phyloP scores from a whole-genome alignment of 345 rosid species.

The Camelina sativa region DNA sequence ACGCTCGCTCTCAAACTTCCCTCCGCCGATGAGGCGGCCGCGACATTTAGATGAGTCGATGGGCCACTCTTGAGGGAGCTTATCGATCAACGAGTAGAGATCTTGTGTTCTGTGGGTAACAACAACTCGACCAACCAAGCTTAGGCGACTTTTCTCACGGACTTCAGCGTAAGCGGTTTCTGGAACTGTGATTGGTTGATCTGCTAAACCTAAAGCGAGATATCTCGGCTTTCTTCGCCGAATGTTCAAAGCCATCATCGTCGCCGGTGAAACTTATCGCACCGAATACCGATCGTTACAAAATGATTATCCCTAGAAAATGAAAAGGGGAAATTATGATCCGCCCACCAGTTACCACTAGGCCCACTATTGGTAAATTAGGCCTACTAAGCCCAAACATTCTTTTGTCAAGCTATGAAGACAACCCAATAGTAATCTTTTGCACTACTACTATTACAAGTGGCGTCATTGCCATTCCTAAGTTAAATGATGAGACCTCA shows the following conservation, averaged over 20 bases:
- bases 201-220: conserved; percentile 11
- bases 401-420: no score
- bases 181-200: conserved; percentile 1
- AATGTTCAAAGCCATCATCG: conserved; percentile 1
- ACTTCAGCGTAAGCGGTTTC: conserved; percentile 12
- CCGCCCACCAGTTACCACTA: no score
- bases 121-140: conserved; percentile 18
- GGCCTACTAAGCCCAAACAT: no score
- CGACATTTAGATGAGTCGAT: neutral
- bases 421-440: no score
- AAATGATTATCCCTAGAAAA: no score
- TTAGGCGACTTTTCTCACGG: conserved; percentile 3
- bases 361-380: no score
- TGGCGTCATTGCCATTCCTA: no score
- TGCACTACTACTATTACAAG: no score
- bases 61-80: neutral
- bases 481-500: no score
- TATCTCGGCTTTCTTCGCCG: conserved; percentile 1
- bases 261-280: neutral
- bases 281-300: neutral
- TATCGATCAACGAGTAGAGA: neutral
- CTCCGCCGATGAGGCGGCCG: conserved; percentile 16
- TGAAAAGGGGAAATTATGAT: no score
- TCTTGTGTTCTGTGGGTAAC: conserved; percentile 1
- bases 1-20: conserved; percentile 5